Conservation (phyloP, 805 yeast genomes). For the Vanderwaltozyma yarrowii region DNA sequence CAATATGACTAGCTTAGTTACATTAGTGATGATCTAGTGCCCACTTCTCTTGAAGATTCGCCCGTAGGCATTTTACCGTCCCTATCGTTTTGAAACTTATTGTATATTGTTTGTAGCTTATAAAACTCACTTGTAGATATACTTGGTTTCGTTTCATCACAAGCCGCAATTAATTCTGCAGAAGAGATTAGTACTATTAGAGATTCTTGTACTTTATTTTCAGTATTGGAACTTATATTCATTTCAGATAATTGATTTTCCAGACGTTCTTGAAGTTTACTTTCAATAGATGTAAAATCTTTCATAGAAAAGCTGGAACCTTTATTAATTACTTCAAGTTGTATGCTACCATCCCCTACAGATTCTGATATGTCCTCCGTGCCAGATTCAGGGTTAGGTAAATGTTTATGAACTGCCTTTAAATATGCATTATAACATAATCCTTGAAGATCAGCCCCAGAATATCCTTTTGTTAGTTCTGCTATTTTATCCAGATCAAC, state of each 20-base stretch:
- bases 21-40: constrained; percentile 79
- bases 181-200: constrained; percentile 30
- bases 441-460: constrained; percentile 95
- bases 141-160: constrained; percentile 78
- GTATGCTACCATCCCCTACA: too few relatives aligned
- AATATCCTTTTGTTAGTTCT: constrained; percentile 55
- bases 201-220: not conserved
- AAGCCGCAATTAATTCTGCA: constrained; percentile 49
- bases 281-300: not conserved
- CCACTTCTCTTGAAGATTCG: constrained; percentile 65
- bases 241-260: too few relatives aligned
- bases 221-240: not conserved
- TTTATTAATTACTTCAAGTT: not conserved
- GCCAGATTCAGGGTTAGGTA: constrained; percentile 26
- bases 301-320: not conserved
- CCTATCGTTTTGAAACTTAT: constrained; percentile 62
- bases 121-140: constrained; percentile 62
- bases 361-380: not conserved
- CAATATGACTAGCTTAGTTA: constrained; percentile 25
- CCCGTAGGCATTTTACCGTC: constrained; percentile 89
- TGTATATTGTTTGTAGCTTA: constrained; percentile 56
- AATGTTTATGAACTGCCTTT: constrained; percentile 67
- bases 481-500: constrained; percentile 52
- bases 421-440: constrained; percentile 84
- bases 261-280: not conserved